Base-by-base conservation (phyloP, 1,284 basidiomycete genomes). In the Trichosporon sp. region DNA sequence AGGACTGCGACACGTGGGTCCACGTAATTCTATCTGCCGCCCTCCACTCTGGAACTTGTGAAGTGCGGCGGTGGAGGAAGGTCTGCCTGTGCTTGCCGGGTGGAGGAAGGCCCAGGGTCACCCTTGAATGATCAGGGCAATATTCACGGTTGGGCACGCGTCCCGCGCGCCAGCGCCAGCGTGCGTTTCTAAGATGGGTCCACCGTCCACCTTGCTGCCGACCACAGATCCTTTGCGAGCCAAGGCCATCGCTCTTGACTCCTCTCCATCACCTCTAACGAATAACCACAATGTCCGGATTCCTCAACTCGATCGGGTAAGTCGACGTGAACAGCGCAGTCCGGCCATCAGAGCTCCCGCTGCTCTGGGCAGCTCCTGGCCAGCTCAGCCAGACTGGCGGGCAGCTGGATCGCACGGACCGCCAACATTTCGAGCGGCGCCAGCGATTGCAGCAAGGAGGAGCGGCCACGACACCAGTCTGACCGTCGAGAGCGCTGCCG, bases 301-400 rank as follows among this genome's bases (percentile, higher is more conserved):
- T 83, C 71, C 80, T 82, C 72, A 81, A 82, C 75, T 82, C 80
- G 12, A 83, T 81, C 54, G 82, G 80, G 81, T 81, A 64, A 63
- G 80, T 76, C 8, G 16, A 6, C 48, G 4, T 3, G 32, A n/a
- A 2, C 59, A 8, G 32, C 31, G 32, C 32, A 8, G 12, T 16
- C 14, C 7, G 16, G 32, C 56, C 26, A 61, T 35, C 59, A 16
- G 14, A 11, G 16, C 11, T 37, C 35, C 8, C 35, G 35, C 5
- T 10, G 35, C 8, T 10, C 8, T 37, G 35, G 51, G 8, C 51
- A 54, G 51, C 51, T 54, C n/a, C 19, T 10, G 19, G 10, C 10
- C 51, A 46, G 43, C 43, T 46, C 43, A n/a, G 43, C 43, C 31
- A 14, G 54, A 19, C 31, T 7, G 21, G 8, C 4, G 21, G 51